These are phyloP conservation scores for Pythium dissimile DNA, from an alignment of 352 stramenopile genomes.

Conservation along the genomic window DNA sequence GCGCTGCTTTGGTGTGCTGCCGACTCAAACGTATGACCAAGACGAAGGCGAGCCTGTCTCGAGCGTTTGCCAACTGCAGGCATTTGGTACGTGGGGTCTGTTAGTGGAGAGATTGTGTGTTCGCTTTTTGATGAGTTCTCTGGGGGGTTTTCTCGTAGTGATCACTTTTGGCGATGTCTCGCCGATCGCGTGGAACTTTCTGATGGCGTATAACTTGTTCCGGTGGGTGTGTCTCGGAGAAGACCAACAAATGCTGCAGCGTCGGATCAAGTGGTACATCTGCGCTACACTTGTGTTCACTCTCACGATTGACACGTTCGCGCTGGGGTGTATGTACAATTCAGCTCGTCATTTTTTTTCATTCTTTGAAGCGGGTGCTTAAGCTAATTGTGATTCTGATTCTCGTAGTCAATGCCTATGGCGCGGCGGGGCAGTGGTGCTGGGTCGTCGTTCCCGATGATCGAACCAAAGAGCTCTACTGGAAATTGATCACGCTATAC, in stretches of 20 bases:
- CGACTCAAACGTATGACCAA: constrained; percentile 66
- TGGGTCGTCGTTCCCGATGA: constrained; percentile 60
- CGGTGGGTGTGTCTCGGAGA: constrained; percentile 80
- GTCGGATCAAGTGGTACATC: constrained; percentile 83
- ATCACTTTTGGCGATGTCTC: constrained; percentile 74
- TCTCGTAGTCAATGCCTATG: constrained; percentile 63
- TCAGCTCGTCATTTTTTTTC: neutral
- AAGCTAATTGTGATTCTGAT: too few relatives aligned
- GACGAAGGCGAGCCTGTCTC: constrained; percentile 46
- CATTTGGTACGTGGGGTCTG: constrained; percentile 38
- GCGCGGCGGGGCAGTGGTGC: constrained; percentile 71
- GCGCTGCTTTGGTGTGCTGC: constrained; percentile 64
- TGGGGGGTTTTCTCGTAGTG: constrained; percentile 29
- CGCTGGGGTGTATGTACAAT: constrained; percentile 35
- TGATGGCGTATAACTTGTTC: constrained; percentile 83
- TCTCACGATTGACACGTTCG: constrained; percentile 51
- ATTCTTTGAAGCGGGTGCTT: too few relatives aligned
- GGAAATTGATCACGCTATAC: constrained; percentile 73
- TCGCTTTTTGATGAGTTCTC: neutral
- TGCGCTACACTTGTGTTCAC: constrained; percentile 54
- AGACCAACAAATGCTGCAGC: constrained; percentile 80
- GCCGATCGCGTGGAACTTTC: constrained; percentile 80
- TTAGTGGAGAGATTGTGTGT: neutral
- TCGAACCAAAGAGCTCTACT: constrained; percentile 51
- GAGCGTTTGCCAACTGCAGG: constrained; percentile 65